Conservation (phyloP, 371 early-diverging fungal genomes). For the Mucor saturninus region DNA sequence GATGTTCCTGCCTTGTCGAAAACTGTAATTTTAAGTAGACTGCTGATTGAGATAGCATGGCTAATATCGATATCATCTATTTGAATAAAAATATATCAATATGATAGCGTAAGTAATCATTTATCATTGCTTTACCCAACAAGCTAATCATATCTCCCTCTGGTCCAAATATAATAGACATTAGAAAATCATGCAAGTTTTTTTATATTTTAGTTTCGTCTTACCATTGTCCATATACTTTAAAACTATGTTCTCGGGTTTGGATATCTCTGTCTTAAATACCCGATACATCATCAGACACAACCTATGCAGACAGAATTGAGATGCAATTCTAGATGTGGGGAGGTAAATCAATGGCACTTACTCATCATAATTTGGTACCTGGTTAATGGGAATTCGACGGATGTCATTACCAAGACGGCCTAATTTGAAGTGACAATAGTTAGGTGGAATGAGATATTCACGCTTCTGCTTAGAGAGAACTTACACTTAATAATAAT, state of each 20-base stretch:
- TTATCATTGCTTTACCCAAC: constrained; percentile 22
- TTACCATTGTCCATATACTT: constrained; percentile 64
- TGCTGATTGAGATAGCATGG: constrained; percentile 57
- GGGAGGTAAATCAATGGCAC: not conserved
- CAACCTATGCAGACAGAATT: constrained; percentile 25
- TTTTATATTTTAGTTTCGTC: not conserved
- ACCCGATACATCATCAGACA: constrained; percentile 63
- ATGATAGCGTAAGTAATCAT: not conserved
- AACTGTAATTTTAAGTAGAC: constrained; percentile 56
- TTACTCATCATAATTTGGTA: constrained; percentile 61
- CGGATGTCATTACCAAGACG: constrained; percentile 46
- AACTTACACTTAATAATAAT: constrained; percentile 49
- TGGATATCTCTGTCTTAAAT: constrained; percentile 48
- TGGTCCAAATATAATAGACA: constrained; percentile 12
- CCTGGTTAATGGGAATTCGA: constrained; percentile 59
- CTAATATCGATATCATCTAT: constrained; percentile 60
- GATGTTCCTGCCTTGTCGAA: constrained; percentile 27
- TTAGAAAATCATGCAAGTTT: not conserved
- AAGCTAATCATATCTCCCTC: constrained; percentile 63
- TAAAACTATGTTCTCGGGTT: constrained; percentile 50
- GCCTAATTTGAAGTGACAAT: constrained; percentile 23
- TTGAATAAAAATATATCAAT: not conserved
- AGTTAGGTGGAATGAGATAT: not conserved
- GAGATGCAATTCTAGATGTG: not conserved
- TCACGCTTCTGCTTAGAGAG: not conserved